phyloP scores from a whole-genome alignment of 345 rosid genomes.

The Brassica juncea region DNA sequence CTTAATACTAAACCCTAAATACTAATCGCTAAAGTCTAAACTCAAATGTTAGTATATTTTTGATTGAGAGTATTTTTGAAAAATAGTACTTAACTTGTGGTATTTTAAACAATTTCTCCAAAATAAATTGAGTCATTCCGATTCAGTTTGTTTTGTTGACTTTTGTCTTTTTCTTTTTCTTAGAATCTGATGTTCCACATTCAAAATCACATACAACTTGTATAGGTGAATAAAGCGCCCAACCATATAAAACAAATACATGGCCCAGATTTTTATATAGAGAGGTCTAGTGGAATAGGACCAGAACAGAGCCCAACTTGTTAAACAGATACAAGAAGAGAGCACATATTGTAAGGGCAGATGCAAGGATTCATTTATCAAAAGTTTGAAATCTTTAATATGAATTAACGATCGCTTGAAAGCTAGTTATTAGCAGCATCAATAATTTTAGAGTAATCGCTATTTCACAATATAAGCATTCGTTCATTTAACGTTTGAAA shows the following conservation, averaged over 20 bases:
- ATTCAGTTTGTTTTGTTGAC: not conserved
- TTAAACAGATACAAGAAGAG: constrained; percentile 3
- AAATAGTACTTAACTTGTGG: too few relatives aligned
- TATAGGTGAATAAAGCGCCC: not conserved
- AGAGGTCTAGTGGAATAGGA: not conserved
- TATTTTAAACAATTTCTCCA: too few relatives aligned
- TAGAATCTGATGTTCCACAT: not conserved
- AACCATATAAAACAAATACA: not conserved
- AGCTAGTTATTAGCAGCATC: not conserved
- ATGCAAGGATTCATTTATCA: not conserved
- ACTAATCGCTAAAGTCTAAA: too few relatives aligned
- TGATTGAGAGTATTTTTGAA: too few relatives aligned
- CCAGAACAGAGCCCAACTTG: not conserved
- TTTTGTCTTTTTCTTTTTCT: too few relatives aligned
- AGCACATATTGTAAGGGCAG: constrained; percentile 12
- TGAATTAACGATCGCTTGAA: not conserved
- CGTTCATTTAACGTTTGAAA: not conserved
- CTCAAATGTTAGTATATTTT: too few relatives aligned
- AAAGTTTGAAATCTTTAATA: not conserved
- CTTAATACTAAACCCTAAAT: too few relatives aligned
- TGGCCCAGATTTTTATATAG: not conserved
- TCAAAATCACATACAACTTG: not conserved
- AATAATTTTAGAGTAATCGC: not conserved
- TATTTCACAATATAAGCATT: not conserved
- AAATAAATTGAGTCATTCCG: not conserved